Evolutionary conservation across 192 early-diverging fungal genomes (phyloP), one percentile per base, ranked within the genome.

Genomic region (Obelidium mucronatum): DNA sequence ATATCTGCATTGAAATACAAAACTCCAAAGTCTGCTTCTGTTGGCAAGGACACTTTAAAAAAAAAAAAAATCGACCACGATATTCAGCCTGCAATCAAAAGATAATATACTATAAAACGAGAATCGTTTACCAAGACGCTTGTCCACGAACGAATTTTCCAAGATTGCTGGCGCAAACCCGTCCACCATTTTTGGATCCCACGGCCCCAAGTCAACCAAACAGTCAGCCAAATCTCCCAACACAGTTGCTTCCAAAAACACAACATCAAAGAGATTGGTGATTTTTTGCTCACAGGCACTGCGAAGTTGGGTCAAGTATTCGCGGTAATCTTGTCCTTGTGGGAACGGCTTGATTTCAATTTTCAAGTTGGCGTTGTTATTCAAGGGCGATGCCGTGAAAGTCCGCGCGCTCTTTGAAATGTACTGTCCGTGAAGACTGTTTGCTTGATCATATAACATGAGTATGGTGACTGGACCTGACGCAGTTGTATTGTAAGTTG

Each of bases 1-100:
- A 85, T 39, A 24, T 85, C 80, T 15, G 28, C 13, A 52, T 85
- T 85, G 79, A 78, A 85, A 28, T 71, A 75, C 26, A 85, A 17
- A 44, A 85, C 74, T 11, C 83, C 83, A 58, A 80, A 75, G 35
- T 79, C 74, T 19, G 71, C 44, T 55, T 80, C 77, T 2, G 78
- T 76, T 6, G 78, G 83, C 17, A 84, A 51, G 28, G 74, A 73
- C 59, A 84, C 83, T 83, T 68, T 31, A 2, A 1, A n/a, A 52
- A 0, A 11, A 28, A 56, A 34, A 15, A 35, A 37, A 13, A 70
- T 19, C 13, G 28, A 31, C 54, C 1, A 24, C 2, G 30, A 74
- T 53, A 28, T 0, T 58, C 15, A 77, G 40, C 11, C 73, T 8
- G 11, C 35, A 36, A 36, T 35, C 0, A 5, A n/a, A n/a, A n/a